Conservation (phyloP, 352 stramenopile species). For the Globisporangium spiculum region DNA sequence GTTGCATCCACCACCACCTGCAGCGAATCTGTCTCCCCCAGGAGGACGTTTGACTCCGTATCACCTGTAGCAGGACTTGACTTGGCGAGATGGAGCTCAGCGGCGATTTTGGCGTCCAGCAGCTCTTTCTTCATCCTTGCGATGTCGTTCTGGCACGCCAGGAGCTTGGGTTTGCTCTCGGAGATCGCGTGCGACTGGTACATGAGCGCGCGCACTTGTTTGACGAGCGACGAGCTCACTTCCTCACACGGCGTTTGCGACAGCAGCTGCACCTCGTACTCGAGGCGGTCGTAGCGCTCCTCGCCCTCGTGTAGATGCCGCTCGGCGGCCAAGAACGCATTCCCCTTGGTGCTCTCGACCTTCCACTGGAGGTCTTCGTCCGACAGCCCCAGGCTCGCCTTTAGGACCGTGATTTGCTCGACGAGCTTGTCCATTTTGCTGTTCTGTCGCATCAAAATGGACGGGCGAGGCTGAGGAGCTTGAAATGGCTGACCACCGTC, state of each 20-base stretch:
- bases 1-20: background rate
- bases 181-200: conserved; percentile 37
- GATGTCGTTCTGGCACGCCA: conserved; percentile 34
- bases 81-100: conserved; percentile 42
- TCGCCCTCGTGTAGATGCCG: conserved; percentile 48
- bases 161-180: conserved; percentile 36
- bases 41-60: background rate
- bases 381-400: conserved; percentile 64
- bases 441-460: conserved; percentile 36
- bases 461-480: conserved; percentile 20
- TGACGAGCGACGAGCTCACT: conserved; percentile 36
- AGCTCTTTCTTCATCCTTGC: conserved; percentile 42
- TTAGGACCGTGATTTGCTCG: conserved; percentile 74
- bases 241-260: conserved; percentile 55
- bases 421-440: conserved; percentile 63
- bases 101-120: conserved; percentile 33
- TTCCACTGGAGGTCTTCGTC: conserved; percentile 82
- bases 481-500: background rate
- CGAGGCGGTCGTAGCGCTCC: conserved; percentile 63
- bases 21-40: background rate
- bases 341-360: conserved; percentile 70
- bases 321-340: conserved; percentile 66
- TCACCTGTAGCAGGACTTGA: background rate
- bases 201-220: conserved; percentile 33
- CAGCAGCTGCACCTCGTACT: conserved; percentile 63